Evolutionary conservation across 345 rosid species (phyloP), one percentile per base, ranked within the genome.

Genomic region (Trapa incisa): DNA sequence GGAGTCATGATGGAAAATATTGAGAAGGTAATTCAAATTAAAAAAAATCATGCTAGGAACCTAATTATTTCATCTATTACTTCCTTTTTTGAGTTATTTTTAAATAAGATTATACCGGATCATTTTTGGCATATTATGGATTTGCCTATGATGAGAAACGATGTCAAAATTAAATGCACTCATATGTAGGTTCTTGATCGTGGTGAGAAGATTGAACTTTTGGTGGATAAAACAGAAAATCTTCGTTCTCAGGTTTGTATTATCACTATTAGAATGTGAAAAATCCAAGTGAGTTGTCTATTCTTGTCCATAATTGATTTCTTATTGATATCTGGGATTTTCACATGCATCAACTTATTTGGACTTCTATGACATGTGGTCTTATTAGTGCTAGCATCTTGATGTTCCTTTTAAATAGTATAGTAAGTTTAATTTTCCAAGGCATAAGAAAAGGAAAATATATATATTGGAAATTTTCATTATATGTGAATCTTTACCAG

Each of bases 1-100:
- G 94, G 96, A 43, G 94, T 89, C 53, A 89, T 89, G 96, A 89
- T 89, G 94, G 94, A 89, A 71, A 90, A 90, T 73, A 87, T 90
- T 74, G 96, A 90, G 81, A 90, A 90, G 92, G 94, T 87, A 61
- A 16, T 67, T 33, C 37, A 57, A 41, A 50, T 42, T 52, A 4
- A 2, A 65, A 2, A 13, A n/a, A 22, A 41, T 41, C 38, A 15
- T 65, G 65, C 33, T 17, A 0, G 35, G 37, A 14, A 15, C 39
- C 53, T 17, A 17, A 22, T 52, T 10, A 33, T 48, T 62, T 22
- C 16, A 17, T 61, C 50, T 33, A 36, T n/a, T 58, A 37, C 2
- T 61, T 63, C 62, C 61, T 48, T 22, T 50, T 36, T 38, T 29
- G 37, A 32, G 61, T 63, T 5, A 2, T 5, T 29, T 4, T 8